phyloP scores from a whole-genome alignment of 164 flowering plant genomes.

The Chloranthus sessilifolius region DNA sequence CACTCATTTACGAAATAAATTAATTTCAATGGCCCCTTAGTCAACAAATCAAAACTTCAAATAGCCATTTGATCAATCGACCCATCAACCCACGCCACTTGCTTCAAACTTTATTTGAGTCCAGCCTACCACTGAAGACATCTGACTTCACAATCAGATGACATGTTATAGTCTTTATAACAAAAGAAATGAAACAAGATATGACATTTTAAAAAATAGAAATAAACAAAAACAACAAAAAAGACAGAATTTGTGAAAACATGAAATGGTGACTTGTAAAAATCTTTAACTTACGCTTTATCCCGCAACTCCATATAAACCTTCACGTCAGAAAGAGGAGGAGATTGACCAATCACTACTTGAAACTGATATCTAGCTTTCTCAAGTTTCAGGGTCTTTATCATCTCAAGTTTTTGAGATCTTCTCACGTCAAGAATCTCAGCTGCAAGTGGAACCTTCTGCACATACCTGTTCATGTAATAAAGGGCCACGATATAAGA shows the following conservation, averaged over 20 bases:
- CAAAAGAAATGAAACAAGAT: neutral
- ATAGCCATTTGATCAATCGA: too few species aligned
- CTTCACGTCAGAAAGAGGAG: conserved; percentile 93
- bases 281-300: conserved; percentile 64
- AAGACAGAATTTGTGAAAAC: neutral
- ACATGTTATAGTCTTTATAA: too few species aligned
- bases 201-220: too few species aligned
- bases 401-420: conserved; percentile 84
- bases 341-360: conserved; percentile 93
- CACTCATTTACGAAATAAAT: too few species aligned
- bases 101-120: too few species aligned
- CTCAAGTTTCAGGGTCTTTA: conserved; percentile 64
- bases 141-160: too few species aligned
- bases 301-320: conserved; percentile 72
- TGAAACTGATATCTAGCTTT: conserved; percentile 69
- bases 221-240: neutral
- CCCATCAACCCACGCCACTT: too few species aligned
- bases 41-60: too few species aligned
- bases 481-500: neutral
- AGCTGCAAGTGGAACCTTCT: conserved; percentile 96
- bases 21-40: too few species aligned
- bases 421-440: conserved; percentile 84
- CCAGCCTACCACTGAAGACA: too few species aligned
- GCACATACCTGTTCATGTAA: conserved; percentile 78
- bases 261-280: neutral